Base-by-base conservation (phyloP, 768 basidiomycete genomes). In the Mycena crocata region DNA sequence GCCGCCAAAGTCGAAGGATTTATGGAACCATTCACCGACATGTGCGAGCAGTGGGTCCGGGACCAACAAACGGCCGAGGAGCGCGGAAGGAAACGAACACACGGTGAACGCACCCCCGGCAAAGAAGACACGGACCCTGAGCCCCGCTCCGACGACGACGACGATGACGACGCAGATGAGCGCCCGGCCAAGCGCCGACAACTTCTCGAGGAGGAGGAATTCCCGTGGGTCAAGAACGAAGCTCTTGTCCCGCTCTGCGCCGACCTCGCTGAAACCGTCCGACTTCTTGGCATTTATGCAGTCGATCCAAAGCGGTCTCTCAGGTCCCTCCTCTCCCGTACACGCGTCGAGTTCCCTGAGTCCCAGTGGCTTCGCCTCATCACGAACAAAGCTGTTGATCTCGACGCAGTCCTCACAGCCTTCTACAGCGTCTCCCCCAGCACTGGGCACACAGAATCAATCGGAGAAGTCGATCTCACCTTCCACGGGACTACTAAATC, bases 21-120 rank as follows among this genome's bases (percentile, higher is more conserved):
- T 48, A 39, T 49, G 46, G 58, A 28, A 4, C 58, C 58, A 24
- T 60, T 28, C 48, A 21, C 50, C 24, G 48, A 60, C 8, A 50
- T 60, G 58, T 50, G 58, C 48, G 34, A 37, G 17, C 58, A 60
- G 28, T 60, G 58, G 58, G 19, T 30, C 32, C 46, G 58, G 30
- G 58, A 60, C 58, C 58, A 60, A n/a, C 35, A 50, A 28, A n/a
- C 34, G 19, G 58, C 58, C 2, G 39, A 49, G 26, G 9, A 28
- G 30, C 37, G 40, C 1, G 35, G 51, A 13, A 28, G 1, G 2
- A 34, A 17, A 26, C 46, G n/a, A n/a, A n/a, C 45, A 19, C 8
- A 21, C 15, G 23, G 7, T 13, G 14, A 13, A 32, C 10, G 3
- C 5, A n/a, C 0, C 31, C 12, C 10, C 30, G 23, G 2, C 26